A percentile compares a stretch with the other conserved stretches of the same genome.
Evolutionary conservation across 1,284 basidiomycete genomes (phyloP).

Genomic region (Moniliella sp.): DNA sequence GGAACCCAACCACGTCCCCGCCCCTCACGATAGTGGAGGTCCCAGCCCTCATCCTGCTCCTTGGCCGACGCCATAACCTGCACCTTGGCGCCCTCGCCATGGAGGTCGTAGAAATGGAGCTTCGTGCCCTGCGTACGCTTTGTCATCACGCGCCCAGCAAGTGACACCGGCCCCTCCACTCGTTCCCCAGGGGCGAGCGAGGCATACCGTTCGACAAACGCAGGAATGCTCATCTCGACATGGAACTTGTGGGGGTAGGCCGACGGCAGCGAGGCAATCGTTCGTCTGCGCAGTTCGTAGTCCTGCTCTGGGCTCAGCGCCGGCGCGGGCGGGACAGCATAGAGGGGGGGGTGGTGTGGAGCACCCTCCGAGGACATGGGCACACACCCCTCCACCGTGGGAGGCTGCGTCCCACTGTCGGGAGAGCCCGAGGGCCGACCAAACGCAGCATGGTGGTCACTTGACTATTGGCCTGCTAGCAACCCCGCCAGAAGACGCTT

Average conservation of each 20-base stretch:
- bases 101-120: constrained; percentile 83
- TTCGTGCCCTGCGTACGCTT: constrained; percentile 64
- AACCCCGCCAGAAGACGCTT: no score
- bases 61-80: constrained; percentile 83
- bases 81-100: constrained; percentile 73
- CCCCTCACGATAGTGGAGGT: constrained; percentile 69
- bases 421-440: no score
- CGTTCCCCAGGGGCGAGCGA: constrained; percentile 18
- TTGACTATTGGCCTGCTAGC: no score
- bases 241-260: constrained; percentile 98
- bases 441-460: no score
- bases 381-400: no score
- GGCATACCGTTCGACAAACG: constrained; percentile 56
- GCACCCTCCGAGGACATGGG: no score
- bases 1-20: constrained; percentile 84
- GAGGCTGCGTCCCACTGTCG: no score
- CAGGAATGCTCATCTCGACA: constrained; percentile 55
- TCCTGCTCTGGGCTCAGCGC: no score
- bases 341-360: no score
- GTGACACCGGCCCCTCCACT: constrained; percentile 36
- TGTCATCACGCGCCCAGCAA: constrained; percentile 77
- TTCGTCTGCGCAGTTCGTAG: constrained; percentile 72
- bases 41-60: constrained; percentile 46
- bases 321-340: no score
- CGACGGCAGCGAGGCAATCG: constrained; percentile 65